These are phyloP conservation scores for Pterocarpus macrocarpus DNA, from an alignment of 306 rosid genomes.

Conservation along the genomic window DNA sequence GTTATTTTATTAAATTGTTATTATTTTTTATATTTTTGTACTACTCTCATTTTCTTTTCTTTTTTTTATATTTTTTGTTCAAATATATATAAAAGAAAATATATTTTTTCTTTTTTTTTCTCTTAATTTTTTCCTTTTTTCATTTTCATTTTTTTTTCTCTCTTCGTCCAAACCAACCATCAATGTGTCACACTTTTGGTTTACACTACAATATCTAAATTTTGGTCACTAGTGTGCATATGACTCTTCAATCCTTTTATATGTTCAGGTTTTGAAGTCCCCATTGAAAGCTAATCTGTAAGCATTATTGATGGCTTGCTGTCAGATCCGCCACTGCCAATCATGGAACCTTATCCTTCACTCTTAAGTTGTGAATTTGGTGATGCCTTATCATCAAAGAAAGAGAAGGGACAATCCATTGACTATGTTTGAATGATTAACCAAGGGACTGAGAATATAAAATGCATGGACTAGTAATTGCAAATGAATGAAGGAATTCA, in stretches of 20 bases:
- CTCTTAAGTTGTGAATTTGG: slow-evolving; percentile 35
- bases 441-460: neutral
- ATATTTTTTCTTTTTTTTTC: too few species aligned
- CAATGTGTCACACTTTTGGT: neutral
- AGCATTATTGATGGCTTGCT: neutral
- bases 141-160: neutral
- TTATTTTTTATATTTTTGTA: too few species aligned
- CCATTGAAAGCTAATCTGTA: neutral
- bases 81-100: too few species aligned
- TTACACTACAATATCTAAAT: neutral
- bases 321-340: neutral
- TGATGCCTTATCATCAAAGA: slow-evolving; percentile 16
- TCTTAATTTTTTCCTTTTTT: too few species aligned
- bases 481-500: neutral
- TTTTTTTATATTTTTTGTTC: too few species aligned
- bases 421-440: neutral
- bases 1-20: too few species aligned
- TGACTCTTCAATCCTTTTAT: neutral
- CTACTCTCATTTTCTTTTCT: too few species aligned
- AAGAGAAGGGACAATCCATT: slow-evolving; percentile 2
- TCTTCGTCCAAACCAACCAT: too few species aligned
- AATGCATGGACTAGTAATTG: neutral
- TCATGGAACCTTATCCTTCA: slow-evolving; percentile 46
- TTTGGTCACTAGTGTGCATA: neutral
- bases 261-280: neutral